Base-by-base conservation (phyloP, 2,329 filamentous ascomycete genomes). In the Chaetomiaceae sp. region DNA sequence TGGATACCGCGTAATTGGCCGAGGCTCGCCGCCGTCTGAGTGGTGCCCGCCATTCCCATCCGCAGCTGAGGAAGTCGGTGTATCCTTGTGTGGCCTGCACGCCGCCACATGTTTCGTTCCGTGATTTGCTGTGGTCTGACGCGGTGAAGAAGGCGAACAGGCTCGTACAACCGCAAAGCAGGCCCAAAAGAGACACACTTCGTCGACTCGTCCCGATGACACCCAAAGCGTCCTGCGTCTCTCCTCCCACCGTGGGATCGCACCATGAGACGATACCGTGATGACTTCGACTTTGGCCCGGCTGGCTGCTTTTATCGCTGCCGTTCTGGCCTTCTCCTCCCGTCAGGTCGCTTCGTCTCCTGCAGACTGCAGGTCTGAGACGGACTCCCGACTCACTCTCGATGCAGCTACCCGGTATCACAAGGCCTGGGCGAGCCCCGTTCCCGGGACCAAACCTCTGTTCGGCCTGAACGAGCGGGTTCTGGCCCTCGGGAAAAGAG, bases 381-480 rank as follows among this genome's bases (percentile, higher is more conserved):
- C 51, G 19, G n/a, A 42, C 14, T 23, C 44, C 19, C 23, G n/a
- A 17, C 38, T 40, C 23, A 20, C 25, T 4, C 14, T 11, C 27
- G 47, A 44, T 17, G 46, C n/a, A 44, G 34, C 47, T 15, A 17
- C 39, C 34, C 38, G 34, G 5, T 51, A 47, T 15, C 27, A 47
- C 20, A 36, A 40, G 17, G 25, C 27, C 37, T 59, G 61, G 60
- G 36, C 37, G 6, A 52, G 54, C 40, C 59, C 62, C 4, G 4
- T 61, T 33, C 44, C 57, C 4, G 59, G 61, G 17, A 55, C 57
- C 4, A 57, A 61, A 17, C 53, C 65, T 11, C 55, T 62, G 6
- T 39, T 54, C 15, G 60, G 62, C 19, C 52, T 56, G 6, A 54
- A 46, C 17, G 57, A 60, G 15, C 61, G 54, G 3, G n/a, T 34